Evolutionary conservation across 202 grass and related monocot species (phyloP), one percentile per base, ranked within the genome.

Genomic region (Cymbopogon flexuosus): DNA sequence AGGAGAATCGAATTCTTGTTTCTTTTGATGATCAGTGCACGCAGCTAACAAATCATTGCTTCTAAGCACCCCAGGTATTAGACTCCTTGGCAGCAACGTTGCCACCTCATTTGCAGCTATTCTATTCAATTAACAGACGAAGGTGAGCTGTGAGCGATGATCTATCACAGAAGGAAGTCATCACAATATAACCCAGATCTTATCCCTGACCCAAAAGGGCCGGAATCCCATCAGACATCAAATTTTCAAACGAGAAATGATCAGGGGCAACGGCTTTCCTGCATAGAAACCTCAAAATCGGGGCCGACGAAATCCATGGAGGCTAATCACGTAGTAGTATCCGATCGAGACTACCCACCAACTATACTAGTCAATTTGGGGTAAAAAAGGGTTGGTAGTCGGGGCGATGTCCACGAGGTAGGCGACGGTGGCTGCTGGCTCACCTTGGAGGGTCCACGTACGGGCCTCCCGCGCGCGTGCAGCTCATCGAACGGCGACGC

Each of bases 401-500:
- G 0, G 77, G 79, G 79, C 73, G 87, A 90, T 80, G 52, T 15
- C 31, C 36, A 65, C 78, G 83, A 84, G 77, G 66, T 22, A 58
- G 62, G 24, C 33, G 58, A 47, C 5, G 65, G 62, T 4, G 46
- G 70, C 6, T 39, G 75, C 8, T 21, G 23, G 75, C 66, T 30
- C 74, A 97, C 93, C 84, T 97, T 91, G 70, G 76, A 91, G 60
- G 75, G 67, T 37, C 78, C 77, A 37, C 47, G 68, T 0, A 39
- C 10, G 41, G 86, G 87, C 35, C 85, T 84, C 27, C 86, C 84
- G 29, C 78, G 88, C 40, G 88, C 86, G 65, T 91, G 72, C 52
- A 97, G 88, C 71, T 88, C 93, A 58, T 94, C 92, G 70, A 94
- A 94, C 72, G 89, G 76, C 63, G 93, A 85, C 8, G 93, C 76